A percentile compares a stretch with the other conserved stretches of the same genome.
phyloP scores from a whole-genome alignment of 768 basidiomycete species.

The Phlegmacium glaucopus region DNA sequence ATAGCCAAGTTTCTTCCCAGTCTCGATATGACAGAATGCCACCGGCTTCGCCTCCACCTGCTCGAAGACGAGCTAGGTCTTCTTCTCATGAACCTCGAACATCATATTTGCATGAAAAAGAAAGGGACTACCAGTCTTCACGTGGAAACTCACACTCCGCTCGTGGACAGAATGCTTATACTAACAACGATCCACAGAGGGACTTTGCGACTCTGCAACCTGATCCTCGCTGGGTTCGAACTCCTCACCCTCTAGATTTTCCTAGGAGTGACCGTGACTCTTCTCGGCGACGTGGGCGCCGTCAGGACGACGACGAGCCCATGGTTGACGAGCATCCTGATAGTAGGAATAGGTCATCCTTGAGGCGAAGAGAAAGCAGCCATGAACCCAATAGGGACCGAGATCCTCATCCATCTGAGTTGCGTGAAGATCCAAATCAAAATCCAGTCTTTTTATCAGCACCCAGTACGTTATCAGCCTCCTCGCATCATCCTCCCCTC shows the following conservation, averaged over 20 bases:
- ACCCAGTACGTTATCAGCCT: conserved; percentile 66
- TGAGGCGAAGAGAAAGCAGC: conserved; percentile 22
- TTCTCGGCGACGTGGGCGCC: conserved; percentile 14
- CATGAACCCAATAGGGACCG: conserved; percentile 26
- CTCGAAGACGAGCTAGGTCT: conserved; percentile 27
- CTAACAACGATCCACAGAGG: conserved; percentile 28
- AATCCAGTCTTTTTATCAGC: conserved; percentile 33
- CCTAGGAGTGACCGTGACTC: conserved; percentile 19
- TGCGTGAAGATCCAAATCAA: conserved; percentile 26
- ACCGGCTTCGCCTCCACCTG: conserved; percentile 23
- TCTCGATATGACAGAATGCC: conserved; percentile 26
- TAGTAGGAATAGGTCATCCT: conserved; percentile 17
- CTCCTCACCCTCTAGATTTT: conserved; percentile 13
- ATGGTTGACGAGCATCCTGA: conserved; percentile 12
- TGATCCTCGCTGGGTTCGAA: conserved; percentile 21
- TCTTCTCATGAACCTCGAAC: conserved; percentile 12
- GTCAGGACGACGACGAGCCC: conserved; percentile 7
- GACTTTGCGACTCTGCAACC: conserved; percentile 20
- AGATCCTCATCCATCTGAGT: conserved; percentile 23
- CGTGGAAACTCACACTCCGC: conserved; percentile 21
- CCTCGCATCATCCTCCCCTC: conserved; percentile 38
- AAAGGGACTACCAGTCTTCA: conserved; percentile 15
- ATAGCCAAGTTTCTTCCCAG: conserved; percentile 7
- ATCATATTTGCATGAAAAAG: conserved; percentile 16
- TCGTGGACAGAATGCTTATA: conserved; percentile 24